Base-by-base conservation (phyloP, 2,329 filamentous ascomycete species). In the Xylaria sp. region DNA sequence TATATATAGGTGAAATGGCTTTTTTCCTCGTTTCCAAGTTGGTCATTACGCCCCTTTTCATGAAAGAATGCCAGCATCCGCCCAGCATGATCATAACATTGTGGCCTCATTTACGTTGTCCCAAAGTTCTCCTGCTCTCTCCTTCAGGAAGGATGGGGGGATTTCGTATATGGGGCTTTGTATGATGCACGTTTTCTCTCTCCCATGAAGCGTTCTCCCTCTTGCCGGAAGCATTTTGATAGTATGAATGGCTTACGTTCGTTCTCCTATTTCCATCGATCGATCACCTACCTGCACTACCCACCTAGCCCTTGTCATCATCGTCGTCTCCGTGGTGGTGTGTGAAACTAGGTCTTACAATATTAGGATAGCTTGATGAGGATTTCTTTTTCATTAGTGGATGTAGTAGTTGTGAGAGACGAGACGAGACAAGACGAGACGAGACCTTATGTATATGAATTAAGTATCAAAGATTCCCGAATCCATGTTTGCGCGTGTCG, bases 1-100 rank as follows among this genome's bases (percentile, higher is more conserved):
- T 70, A 68, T 68, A 68, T 68, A 68, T 68, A 63, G 55, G 65
- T 56, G 58, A 68, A 68, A 30, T 5, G 23, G 23, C 23, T 30
- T 30, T 30, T 61, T 58, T 63, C 7, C 56, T 30, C 52, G 52
- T 55, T 58, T 60, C 16, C 63, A 37, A 49, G 8, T 5, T 58
- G 61, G 55, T 46, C 50, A 50, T 5, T 46, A 3, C 30, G 19
- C 51, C 35, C 37, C 16, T 48, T 52, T 42, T 16, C 11, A 37
- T 23, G 23, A 48, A 54, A 13, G 39, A 52, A 30, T 30, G 23
- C 4, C 23, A 30, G 50, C 11, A 11, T 10, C n/a, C 10, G 49
- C 42, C 48, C 50, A 50, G 11, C 39, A 58, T 52, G 39, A 35
- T 60, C 34, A 46, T 44, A 48, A 60, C 55, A 47, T 37, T 57